phyloP scores from a whole-genome alignment of 768 basidiomycete genomes.

The Lentinula edodes region DNA sequence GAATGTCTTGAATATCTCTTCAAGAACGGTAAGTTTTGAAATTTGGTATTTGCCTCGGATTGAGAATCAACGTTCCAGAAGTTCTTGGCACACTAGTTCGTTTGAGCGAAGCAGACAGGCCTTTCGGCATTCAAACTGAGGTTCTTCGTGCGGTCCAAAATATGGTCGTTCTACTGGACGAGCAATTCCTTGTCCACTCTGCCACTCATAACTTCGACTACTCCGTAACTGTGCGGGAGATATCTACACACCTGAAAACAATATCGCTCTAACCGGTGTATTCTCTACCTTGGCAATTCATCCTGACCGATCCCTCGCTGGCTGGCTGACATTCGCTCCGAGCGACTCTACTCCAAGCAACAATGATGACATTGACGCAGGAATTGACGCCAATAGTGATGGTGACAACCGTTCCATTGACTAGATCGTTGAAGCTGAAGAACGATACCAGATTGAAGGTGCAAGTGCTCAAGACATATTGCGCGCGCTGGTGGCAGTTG shows the following conservation, averaged over 20 bases:
- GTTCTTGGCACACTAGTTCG: too few relatives aligned
- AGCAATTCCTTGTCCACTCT: too few relatives aligned
- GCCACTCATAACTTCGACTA: too few relatives aligned
- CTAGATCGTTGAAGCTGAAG: conserved; percentile 2
- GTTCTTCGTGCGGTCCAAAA: too few relatives aligned
- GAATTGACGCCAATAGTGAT: conserved; percentile 34
- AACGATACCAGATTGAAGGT: background rate
- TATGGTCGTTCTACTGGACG: too few relatives aligned
- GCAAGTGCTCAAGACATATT: background rate
- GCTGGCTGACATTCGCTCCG: conserved; percentile 76
- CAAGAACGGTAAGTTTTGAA: too few relatives aligned
- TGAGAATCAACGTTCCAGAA: too few relatives aligned
- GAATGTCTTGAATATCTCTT: too few relatives aligned
- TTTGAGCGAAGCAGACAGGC: too few relatives aligned
- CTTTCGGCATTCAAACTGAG: too few relatives aligned
- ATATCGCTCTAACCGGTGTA: conserved; percentile 82
- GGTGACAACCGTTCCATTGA: conserved; percentile 82
- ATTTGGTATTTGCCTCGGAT: too few relatives aligned
- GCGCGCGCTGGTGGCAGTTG: conserved; percentile 73
- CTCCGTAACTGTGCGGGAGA: too few relatives aligned
- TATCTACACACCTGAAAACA: conserved; percentile 81
- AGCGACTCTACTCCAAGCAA: conserved; percentile 28
- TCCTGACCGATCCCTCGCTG: conserved; percentile 78
- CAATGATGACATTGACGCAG: conserved; percentile 12
- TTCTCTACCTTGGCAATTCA: conserved; percentile 79